Conservation (phyloP, 2,329 filamentous ascomycete species). For the Fusarium redolens region DNA sequence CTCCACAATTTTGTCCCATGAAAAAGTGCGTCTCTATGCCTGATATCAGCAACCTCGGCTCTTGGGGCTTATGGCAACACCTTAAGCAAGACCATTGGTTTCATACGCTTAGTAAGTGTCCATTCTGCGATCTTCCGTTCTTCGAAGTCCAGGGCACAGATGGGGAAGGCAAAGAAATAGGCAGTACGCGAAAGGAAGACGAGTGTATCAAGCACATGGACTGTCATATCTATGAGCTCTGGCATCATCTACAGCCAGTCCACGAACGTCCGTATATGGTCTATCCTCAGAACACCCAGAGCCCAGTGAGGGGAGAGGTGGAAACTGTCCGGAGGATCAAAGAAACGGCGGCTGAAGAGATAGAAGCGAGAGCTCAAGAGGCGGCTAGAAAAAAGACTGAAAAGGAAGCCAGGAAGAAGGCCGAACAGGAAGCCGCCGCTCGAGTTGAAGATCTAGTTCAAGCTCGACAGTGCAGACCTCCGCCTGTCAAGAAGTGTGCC, state of each 20-base stretch:
- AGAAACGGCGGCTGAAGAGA: neutral
- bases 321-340: neutral
- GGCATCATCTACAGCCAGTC: conserved; percentile 15
- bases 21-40: too few relatives aligned
- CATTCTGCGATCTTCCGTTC: conserved; percentile 35
- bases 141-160: neutral
- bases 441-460: neutral
- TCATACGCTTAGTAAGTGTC: neutral
- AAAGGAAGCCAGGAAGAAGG: neutral
- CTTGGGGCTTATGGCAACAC: conserved; percentile 25
- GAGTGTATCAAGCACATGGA: conserved; percentile 38
- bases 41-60: neutral
- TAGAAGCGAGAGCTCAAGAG: too few relatives aligned
- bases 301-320: neutral
- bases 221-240: conserved; percentile 38
- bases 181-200: neutral
- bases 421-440: neutral
- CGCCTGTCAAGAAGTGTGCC: conserved; percentile 1
- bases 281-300: neutral
- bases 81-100: conserved; percentile 11
- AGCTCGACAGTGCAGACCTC: neutral
- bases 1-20: conserved; percentile 9
- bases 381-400: neutral
- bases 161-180: neutral
- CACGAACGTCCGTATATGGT: neutral